These are phyloP conservation scores for Aspergillus fijiensis DNA, from an alignment of 2,329 filamentous ascomycete genomes.

Conservation along the genomic window DNA sequence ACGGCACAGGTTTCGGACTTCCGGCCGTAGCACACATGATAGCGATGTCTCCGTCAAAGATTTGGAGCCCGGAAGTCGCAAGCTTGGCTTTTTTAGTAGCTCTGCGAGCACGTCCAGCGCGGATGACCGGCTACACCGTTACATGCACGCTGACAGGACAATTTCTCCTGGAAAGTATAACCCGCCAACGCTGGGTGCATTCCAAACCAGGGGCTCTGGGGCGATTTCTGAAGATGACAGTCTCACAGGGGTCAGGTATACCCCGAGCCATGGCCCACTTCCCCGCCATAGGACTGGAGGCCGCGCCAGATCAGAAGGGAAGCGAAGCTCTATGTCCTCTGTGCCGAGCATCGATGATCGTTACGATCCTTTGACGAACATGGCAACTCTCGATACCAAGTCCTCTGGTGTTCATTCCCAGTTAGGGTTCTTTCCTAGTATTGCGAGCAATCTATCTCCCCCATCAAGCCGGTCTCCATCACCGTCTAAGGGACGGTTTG, in stretches of 20 bases:
- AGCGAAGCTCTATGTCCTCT: constrained; percentile 55
- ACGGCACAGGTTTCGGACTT: constrained; percentile 59
- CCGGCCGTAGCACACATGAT: constrained; percentile 57
- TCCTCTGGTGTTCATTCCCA: constrained; percentile 41
- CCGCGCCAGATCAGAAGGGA: constrained; percentile 57
- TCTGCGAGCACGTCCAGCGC: constrained; percentile 60
- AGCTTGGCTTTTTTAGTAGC: constrained; percentile 53
- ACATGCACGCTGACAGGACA: constrained; percentile 3
- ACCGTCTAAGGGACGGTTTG: constrained; percentile 58
- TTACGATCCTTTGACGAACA: constrained; percentile 36
- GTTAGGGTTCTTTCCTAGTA: constrained; percentile 54
- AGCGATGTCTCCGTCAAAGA: constrained; percentile 51
- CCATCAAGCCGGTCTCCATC: constrained; percentile 63
- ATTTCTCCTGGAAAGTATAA: constrained; percentile 8
- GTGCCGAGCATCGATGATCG: constrained; percentile 44
- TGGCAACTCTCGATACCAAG: constrained; percentile 48
- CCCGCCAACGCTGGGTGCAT: constrained; percentile 4
- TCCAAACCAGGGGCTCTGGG: background rate
- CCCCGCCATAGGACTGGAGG: background rate
- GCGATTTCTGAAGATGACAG: constrained; percentile 1
- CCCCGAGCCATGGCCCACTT: background rate
- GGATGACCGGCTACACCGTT: constrained; percentile 18
- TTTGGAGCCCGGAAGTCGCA: constrained; percentile 55
- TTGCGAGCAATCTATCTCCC: constrained; percentile 64
- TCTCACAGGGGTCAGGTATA: background rate